Evolutionary conservation across 345 rosid species (phyloP), one percentile per base, ranked within the genome.

Genomic region (Gossypioides kirkii): DNA sequence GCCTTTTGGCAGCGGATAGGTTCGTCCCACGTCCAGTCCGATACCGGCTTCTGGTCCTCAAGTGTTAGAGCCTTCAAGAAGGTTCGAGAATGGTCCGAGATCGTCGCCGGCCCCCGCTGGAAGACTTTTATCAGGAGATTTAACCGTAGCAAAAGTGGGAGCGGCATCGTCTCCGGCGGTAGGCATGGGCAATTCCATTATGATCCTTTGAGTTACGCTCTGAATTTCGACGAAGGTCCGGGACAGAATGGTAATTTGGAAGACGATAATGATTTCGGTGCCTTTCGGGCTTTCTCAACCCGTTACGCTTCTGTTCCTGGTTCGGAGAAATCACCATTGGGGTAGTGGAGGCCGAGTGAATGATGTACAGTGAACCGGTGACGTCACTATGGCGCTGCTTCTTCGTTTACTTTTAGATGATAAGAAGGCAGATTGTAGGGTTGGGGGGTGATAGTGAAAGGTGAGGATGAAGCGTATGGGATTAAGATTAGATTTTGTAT

Each of bases 81-180:
- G 85, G 56, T 91, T 43, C 88, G 98, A 7, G 96, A 91, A 83
- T 92, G 96, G 98, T 92, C 99, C 1, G 98, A 92, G 82, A 80
- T 95, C 87, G 89, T 85, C 7, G 99, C 97, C n/a, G 98, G 99
- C 0, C 99, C 99, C 10, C 84, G 78, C 72, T 95, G 98, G 99
- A 95, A 95, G 80, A 95, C 97, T 22, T 95, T 95, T 82, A 91
- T 95, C 18, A 78, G 99, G 67, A 74, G 97, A 55, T 92, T 95
- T 74, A 95, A 91, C 74, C 81, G 96, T 74, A 89, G 69, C 75
- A 74, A 73, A 60, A 71, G 70, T 14, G 70, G 77, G 5, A 41
- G 47, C 23, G 63, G 23, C 46, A 42, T 10, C 45, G 67, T 59
- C n/a, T 69, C 77, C 11, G 60, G 72, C 1, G 69, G 53, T 41